Evolutionary conservation across 2,329 filamentous ascomycete genomes (phyloP), one percentile per base, ranked within the genome.

Genomic region (Aspergillus sp.): DNA sequence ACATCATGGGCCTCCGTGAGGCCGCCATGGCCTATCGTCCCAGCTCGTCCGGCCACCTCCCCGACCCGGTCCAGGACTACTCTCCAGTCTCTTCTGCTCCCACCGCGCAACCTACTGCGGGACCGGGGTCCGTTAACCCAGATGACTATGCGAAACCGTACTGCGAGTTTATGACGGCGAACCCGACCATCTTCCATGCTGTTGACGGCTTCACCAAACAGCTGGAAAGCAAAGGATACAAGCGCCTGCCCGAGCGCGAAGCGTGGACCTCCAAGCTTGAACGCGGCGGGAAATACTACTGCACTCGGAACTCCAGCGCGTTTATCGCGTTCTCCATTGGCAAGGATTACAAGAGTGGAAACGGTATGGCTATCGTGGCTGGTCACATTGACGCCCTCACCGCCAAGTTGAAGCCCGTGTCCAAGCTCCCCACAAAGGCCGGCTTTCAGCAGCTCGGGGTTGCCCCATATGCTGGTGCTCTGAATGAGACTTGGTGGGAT

Each of bases 401-500:
- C 15, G 91, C 93, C 17, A 91, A 89, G 76, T 81, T 98, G 69
- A 98, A 98, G 87, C 94, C 95, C 9, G 86, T 97, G 28, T 92
- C 92, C 71, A 91, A 87, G 71, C 88, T 97, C 70, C 87, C 89
- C n/a, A 91, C 83, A 69, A 92, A 90, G 74, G 89, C 91, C 32
- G 94, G 95, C 57, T 99, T 92, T 72, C 76, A 91, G 28, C 92
- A 98, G 80, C 85, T 98, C 6, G 94, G 91, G 23, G 91, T 98
- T 56, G 93, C 95, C 2, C 95, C 91, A 0, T 99, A 98, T 74
- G 94, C 92, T 9, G 94, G 95, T 54, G 92, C 83, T 1, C 79
- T 98, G 63, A 95, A 93, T 73, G 82, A 84, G 64, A 98, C 95
- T 1, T 98, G 95, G 95, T 98, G 93, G 94, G 95, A 98, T 76